Conservation (phyloP, 2,329 filamentous ascomycete species). For the Fusarium coffeatum region DNA sequence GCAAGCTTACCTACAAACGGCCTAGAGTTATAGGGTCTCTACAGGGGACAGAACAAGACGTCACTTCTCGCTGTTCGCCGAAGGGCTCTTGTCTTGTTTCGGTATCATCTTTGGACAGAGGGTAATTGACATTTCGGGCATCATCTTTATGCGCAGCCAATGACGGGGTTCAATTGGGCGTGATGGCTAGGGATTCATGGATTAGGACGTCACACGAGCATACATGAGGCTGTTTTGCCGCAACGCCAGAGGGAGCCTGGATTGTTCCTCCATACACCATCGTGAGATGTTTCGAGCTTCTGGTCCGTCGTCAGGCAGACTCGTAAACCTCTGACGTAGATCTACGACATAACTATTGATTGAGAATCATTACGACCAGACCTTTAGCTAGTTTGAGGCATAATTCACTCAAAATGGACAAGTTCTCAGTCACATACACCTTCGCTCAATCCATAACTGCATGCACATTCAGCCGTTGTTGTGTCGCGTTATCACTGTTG, state of each 20-base stretch:
- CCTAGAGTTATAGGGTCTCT: constrained; percentile 25
- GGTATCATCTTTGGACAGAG: constrained; percentile 28
- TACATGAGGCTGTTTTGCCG: not conserved
- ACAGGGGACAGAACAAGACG: constrained; percentile 15
- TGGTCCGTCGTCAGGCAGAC: not conserved
- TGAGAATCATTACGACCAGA: not conserved
- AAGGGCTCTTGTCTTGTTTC: constrained; percentile 16
- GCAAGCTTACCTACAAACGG: constrained; percentile 37
- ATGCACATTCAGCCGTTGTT: not conserved
- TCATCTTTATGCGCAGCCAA: constrained; percentile 4
- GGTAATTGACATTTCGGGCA: not conserved
- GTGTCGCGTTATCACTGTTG: constrained; percentile 1
- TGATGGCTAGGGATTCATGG: not conserved
- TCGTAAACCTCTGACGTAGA: not conserved
- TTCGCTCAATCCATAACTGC: not conserved
- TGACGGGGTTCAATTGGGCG: not conserved
- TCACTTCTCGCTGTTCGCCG: constrained; percentile 27
- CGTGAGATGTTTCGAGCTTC: constrained; percentile 3
- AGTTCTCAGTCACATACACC: not conserved
- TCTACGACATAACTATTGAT: not conserved
- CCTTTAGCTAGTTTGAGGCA: not conserved
- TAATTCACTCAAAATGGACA: not conserved
- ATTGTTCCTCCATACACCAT: not conserved
- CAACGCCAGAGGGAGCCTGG: constrained; percentile 10
- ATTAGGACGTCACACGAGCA: not conserved